Conservation (phyloP, 305 asterid species). For the Solanum hybrid region DNA sequence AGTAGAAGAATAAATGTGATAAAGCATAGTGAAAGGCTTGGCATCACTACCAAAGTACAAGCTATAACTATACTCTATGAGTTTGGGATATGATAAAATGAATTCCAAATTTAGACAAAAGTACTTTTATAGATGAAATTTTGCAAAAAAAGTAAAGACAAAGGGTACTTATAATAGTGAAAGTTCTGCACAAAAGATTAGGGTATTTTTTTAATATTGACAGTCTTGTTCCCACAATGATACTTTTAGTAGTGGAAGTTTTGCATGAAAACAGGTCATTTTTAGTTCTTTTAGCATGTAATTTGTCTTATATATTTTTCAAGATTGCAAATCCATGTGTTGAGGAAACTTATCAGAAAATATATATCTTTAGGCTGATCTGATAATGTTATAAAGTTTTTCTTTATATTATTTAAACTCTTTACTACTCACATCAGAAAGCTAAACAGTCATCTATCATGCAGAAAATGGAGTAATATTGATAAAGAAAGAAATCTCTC, state of each 20-base stretch:
- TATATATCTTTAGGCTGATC: background rate
- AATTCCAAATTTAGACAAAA: background rate
- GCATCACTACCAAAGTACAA: slow-evolving; percentile 8
- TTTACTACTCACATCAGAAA: background rate
- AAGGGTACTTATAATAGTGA: background rate
- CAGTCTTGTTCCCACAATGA: background rate
- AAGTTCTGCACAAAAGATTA: background rate
- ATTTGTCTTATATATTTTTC: background rate
- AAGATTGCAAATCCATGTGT: background rate
- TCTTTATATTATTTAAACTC: background rate
- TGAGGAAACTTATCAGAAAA: background rate
- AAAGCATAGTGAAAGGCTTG: slow-evolving; percentile 9
- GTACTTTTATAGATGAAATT: background rate
- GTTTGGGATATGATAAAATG: background rate
- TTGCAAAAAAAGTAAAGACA: rapidly evolving
- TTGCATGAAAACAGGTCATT: background rate
- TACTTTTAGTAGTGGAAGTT: background rate
- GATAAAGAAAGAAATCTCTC: background rate
- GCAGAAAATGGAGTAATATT: background rate
- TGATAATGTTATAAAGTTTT: background rate
- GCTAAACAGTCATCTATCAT: background rate
- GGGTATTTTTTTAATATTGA: background rate
- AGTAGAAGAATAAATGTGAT: background rate
- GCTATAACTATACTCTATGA: background rate
- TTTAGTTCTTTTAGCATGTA: background rate